Conservation (phyloP, 768 basidiomycete species). For the Collybia sp. region DNA sequence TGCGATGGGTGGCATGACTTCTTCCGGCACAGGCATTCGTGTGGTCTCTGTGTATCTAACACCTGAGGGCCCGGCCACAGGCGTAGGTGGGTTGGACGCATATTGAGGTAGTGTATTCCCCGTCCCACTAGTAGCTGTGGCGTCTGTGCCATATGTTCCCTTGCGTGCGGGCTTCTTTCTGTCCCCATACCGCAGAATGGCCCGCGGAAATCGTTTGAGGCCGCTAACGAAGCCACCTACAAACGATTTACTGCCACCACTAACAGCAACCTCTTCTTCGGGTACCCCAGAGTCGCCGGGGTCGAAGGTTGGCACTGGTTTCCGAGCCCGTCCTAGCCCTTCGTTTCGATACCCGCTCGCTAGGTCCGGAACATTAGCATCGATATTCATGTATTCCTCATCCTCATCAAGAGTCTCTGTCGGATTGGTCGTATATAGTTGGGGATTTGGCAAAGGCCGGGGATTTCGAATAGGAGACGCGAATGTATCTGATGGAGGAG, state of each 20-base stretch:
- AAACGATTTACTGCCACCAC: constrained; percentile 20
- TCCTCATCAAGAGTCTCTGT: constrained; percentile 17
- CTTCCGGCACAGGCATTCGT: constrained; percentile 26
- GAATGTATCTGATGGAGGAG: constrained; percentile 12
- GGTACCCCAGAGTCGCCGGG: neutral
- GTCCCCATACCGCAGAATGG: constrained; percentile 23
- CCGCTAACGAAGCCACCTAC: constrained; percentile 32
- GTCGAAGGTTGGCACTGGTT: neutral
- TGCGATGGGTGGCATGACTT: constrained; percentile 10
- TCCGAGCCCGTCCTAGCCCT: constrained; percentile 10
- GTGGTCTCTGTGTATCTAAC: constrained; percentile 26
- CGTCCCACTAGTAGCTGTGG: constrained; percentile 12
- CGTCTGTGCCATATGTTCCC: constrained; percentile 20
- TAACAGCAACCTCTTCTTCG: neutral
- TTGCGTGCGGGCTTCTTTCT: constrained; percentile 15
- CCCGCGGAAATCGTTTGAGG: constrained; percentile 26
- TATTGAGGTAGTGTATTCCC: constrained; percentile 30
- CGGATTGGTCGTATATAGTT: constrained; percentile 12
- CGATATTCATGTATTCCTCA: constrained; percentile 24
- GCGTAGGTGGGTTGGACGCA: constrained; percentile 32
- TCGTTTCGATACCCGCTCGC: constrained; percentile 10
- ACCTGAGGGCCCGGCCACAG: constrained; percentile 25
- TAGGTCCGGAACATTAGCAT: constrained; percentile 13
- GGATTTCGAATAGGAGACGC: constrained; percentile 16
- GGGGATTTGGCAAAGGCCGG: constrained; percentile 26